Conservation (phyloP, 192 early-diverging fungal species). For the Jimgerdemannia flammicorona region DNA sequence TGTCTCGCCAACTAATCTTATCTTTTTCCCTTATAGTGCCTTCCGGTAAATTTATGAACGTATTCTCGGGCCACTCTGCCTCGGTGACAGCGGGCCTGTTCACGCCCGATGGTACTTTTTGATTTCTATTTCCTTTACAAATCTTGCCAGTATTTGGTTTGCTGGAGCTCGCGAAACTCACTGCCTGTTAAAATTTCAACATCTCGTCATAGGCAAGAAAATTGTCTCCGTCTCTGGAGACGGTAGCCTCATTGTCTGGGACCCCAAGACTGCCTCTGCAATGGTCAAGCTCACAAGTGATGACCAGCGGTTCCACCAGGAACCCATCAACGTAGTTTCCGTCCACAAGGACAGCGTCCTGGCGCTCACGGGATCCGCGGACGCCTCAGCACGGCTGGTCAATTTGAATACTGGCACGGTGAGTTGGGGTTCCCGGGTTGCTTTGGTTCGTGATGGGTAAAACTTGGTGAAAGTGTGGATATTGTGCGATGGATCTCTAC, state of each 20-base stretch:
- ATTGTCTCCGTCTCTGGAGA: slow-evolving; percentile 87
- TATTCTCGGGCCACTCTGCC: slow-evolving; percentile 86
- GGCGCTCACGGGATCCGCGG: slow-evolving; percentile 78
- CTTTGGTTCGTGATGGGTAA: background rate
- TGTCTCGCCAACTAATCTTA: no score
- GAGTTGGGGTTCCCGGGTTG: slow-evolving; percentile 10
- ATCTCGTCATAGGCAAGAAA: slow-evolving; percentile 35
- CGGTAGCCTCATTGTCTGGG: slow-evolving; percentile 82
- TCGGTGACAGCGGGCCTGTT: slow-evolving; percentile 86
- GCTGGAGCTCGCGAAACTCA: no score
- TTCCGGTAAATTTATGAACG: slow-evolving; percentile 86
- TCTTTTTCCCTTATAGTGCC: slow-evolving; percentile 46
- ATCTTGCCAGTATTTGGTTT: no score
- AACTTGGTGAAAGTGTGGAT: background rate
- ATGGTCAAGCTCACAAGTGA: slow-evolving; percentile 55
- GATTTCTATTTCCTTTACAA: no score
- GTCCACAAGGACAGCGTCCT: slow-evolving; percentile 73
- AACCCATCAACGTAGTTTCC: slow-evolving; percentile 69
- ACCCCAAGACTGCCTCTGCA: slow-evolving; percentile 83
- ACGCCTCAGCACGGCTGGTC: slow-evolving; percentile 74
- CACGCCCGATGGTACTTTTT: slow-evolving; percentile 70
- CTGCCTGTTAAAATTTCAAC: no score
- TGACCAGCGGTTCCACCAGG: slow-evolving; percentile 85
- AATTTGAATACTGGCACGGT: slow-evolving; percentile 70
- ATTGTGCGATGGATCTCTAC: background rate